Evolutionary conservation across 1,284 basidiomycete genomes (phyloP).

Genomic region (Pholiota adiposa): DNA sequence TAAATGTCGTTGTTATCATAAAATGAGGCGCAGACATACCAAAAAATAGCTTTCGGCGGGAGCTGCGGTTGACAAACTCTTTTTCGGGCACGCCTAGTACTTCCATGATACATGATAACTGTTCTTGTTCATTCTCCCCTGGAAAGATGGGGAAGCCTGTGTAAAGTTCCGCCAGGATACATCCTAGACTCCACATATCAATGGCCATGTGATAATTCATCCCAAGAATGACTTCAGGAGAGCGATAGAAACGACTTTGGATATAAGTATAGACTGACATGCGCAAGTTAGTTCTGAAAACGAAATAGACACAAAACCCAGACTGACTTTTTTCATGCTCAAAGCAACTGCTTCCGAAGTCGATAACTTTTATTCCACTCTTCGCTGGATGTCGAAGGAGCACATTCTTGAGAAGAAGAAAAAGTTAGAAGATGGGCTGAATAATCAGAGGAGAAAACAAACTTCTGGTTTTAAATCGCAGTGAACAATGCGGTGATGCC

Average conservation of each 20-base stretch:
- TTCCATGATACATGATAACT: conserved; percentile 99
- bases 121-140: conserved; percentile 99
- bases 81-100: conserved; percentile 95
- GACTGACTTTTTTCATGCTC: conserved; percentile 96
- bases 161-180: conserved; percentile 96
- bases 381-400: conserved; percentile 93
- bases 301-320: not conserved
- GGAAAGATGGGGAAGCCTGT: conserved; percentile 99
- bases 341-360: conserved; percentile 98
- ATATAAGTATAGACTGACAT: conserved; percentile 93
- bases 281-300: conserved; percentile 21
- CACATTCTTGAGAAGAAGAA: conserved; percentile 72
- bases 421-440: conserved; percentile 7
- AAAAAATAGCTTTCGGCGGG: conserved; percentile 95
- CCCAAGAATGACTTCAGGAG: conserved; percentile 92
- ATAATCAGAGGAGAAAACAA: conserved; percentile 24
- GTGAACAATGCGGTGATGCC: conserved; percentile 98
- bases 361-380: conserved; percentile 98
- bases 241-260: conserved; percentile 95
- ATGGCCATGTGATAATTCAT: conserved; percentile 97
- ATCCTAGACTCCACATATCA: conserved; percentile 98
- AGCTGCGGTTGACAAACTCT: conserved; percentile 93
- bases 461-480: conserved; percentile 99
- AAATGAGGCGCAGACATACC: conserved; percentile 52
- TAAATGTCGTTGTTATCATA: conserved; percentile 8